Percentiles rank a stretch among this genome's conserved stretches.
Conservation (phyloP, 306 rosid species). For the Trichosanthes cucumerina region DNA sequence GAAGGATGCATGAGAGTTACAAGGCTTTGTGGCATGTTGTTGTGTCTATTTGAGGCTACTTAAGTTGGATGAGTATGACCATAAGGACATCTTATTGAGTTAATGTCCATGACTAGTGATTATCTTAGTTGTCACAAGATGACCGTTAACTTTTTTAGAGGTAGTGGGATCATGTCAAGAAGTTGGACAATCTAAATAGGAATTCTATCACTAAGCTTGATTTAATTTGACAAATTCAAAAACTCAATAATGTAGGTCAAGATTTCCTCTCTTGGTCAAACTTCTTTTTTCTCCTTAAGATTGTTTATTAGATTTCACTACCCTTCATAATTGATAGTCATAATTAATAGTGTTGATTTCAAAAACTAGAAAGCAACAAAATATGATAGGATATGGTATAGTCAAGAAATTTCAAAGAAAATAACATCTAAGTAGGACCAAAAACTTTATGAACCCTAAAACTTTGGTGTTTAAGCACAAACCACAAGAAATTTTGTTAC, state of each 20-base stretch:
- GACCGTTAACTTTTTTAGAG: not conserved
- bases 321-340: not conserved
- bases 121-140: not conserved
- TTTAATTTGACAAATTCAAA: not conserved
- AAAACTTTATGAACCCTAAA: slow-evolving; percentile 20
- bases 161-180: not conserved
- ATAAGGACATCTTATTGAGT: not conserved
- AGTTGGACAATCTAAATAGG: not conserved
- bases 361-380: not conserved
- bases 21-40: not conserved
- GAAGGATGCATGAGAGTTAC: not conserved
- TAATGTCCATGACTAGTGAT: not conserved
- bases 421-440: slow-evolving; percentile 16
- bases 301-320: not conserved
- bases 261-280: not conserved
- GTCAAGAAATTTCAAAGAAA: slow-evolving; percentile 7
- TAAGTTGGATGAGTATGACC: not conserved
- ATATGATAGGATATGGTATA: not conserved
- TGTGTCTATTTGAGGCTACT: not conserved
- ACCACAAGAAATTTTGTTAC: slow-evolving; percentile 6
- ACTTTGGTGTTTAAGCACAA: slow-evolving; percentile 17
- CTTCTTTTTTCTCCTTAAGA: not conserved
- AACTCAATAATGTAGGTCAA: not conserved
- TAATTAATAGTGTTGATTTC: not conserved
- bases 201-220: not conserved